Conservation (phyloP, 2,329 filamentous ascomycete species). For the Akanthomyces dipterigenus region DNA sequence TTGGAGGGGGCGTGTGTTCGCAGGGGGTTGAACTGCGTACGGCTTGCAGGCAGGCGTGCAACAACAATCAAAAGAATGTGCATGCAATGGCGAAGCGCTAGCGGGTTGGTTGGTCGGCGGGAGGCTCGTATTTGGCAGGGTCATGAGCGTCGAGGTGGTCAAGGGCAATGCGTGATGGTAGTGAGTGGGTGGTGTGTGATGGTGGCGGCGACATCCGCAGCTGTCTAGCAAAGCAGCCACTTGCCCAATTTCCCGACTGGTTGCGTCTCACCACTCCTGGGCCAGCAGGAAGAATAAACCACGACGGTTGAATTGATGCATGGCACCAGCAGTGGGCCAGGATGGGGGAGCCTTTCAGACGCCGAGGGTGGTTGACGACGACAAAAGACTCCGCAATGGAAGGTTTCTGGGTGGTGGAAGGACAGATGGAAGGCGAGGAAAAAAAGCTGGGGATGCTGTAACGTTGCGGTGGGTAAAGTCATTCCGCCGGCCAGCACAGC, state of each 20-base stretch:
- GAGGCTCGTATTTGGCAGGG: constrained; percentile 8
- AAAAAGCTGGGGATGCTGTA: constrained; percentile 17
- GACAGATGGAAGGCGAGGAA: neutral
- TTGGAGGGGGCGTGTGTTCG: too few species aligned
- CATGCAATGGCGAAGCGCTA: constrained; percentile 8
- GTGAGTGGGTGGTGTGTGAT: neutral
- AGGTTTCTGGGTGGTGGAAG: neutral
- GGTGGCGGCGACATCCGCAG: neutral
- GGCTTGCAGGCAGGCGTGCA: neutral
- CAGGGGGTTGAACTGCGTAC: too few species aligned
- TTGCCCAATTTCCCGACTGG: constrained; percentile 4
- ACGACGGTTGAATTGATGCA: too few species aligned
- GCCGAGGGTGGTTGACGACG: neutral
- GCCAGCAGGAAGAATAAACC: neutral
- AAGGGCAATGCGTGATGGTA: neutral
- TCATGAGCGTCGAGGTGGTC: neutral
- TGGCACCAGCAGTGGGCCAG: neutral
- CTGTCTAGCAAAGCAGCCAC: neutral
- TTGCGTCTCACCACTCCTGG: neutral
- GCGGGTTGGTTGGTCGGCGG: constrained; percentile 11
- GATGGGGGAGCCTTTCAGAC: neutral
- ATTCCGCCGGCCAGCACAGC: neutral
- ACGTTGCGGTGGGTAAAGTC: constrained; percentile 18
- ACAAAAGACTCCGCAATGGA: neutral
- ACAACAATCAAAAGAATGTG: neutral